Percentiles rank a stretch among this genome's conserved stretches.
These are phyloP conservation scores for Phellinidium pouzarii DNA, from an alignment of 1,284 basidiomycete species.

Conservation along the genomic window DNA sequence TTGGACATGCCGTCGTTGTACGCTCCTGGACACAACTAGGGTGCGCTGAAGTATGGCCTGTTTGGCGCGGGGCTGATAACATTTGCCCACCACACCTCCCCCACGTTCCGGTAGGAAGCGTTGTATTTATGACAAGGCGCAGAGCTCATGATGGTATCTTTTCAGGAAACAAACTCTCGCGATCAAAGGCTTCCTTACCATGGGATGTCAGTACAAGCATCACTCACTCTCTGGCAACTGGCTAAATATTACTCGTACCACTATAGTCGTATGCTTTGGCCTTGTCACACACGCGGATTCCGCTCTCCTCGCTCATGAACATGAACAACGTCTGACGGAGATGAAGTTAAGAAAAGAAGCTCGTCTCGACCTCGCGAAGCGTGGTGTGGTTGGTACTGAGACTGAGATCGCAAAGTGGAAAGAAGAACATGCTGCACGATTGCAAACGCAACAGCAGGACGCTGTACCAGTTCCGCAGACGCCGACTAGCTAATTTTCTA, in stretches of 20 bases:
- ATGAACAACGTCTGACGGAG: slow-evolving; percentile 56
- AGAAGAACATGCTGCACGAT: slow-evolving; percentile 34
- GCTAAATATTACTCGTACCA: too few species aligned
- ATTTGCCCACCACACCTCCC: slow-evolving; percentile 70
- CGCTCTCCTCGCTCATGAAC: slow-evolving; percentile 69
- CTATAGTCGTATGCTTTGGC: slow-evolving; percentile 55
- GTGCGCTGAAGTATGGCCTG: slow-evolving; percentile 45
- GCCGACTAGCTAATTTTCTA: neutral
- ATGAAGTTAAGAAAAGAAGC: slow-evolving; percentile 67
- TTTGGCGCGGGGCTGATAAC: slow-evolving; percentile 57
- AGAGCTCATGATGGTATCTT: neutral
- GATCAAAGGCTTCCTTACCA: slow-evolving; percentile 72
- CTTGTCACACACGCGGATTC: slow-evolving; percentile 71
- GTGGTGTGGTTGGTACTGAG: slow-evolving; percentile 75
- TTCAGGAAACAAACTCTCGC: slow-evolving; percentile 70
- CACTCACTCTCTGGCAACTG: neutral
- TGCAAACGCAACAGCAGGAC: neutral
- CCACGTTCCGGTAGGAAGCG: slow-evolving; percentile 60
- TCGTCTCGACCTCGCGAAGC: slow-evolving; percentile 63
- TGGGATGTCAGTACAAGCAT: slow-evolving; percentile 38
- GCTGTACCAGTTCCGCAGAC: neutral
- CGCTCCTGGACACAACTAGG: slow-evolving; percentile 32
- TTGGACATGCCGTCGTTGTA: too few species aligned
- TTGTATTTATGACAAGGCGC: neutral
- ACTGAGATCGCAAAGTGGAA: slow-evolving; percentile 80